Evolutionary conservation across 805 yeast genomes (phyloP), one percentile per base, ranked within the genome.

Genomic region (Pichia pseudocactophila): DNA sequence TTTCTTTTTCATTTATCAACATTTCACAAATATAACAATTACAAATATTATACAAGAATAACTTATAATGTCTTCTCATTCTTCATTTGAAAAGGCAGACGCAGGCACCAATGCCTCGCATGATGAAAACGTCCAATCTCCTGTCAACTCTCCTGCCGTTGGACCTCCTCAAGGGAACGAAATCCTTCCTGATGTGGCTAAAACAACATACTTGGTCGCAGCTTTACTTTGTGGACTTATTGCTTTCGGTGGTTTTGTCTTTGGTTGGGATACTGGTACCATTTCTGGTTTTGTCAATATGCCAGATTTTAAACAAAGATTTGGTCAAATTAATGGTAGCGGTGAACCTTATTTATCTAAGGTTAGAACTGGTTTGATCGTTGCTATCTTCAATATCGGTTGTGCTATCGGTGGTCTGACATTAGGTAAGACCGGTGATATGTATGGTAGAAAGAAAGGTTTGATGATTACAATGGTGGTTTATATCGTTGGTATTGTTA

Each of bases 261-360:
- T 78, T 55, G 88, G 88, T 46, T 80, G 80, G 72, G 88, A 80
- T 66, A 81, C 85, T 40, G 88, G 87, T 66, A 79, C 87, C 49
- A 74, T 80, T 60, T 78, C 83, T 33, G 86, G 86, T 50, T 76
- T 80, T 53, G 76, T 79, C 39, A 75, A 75, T 57, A 75, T 80
- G 78, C 52, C 66, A n/a, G 76, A 77, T 48, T 80, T 73, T 60
- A 56, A 63, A 40, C 43, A 50, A 16, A 64, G 79, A 52, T 78
- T 79, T 50, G 86, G 83, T 55, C 61, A 66, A 47, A 18, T 48
- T 3, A 49, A 64, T 44, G 39, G 57, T 6, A 55, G 55, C n/a
- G 81, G 80, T 44, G 60, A 53, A 2, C 32, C 49, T 50, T 63
- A 63, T 47, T 59, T 77, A 34, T 69, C 81, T 9, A 67, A 73